Evolutionary conservation across 108 stramenopile genomes (phyloP).

Genomic region (Aureococcus anophagefferens): DNA sequence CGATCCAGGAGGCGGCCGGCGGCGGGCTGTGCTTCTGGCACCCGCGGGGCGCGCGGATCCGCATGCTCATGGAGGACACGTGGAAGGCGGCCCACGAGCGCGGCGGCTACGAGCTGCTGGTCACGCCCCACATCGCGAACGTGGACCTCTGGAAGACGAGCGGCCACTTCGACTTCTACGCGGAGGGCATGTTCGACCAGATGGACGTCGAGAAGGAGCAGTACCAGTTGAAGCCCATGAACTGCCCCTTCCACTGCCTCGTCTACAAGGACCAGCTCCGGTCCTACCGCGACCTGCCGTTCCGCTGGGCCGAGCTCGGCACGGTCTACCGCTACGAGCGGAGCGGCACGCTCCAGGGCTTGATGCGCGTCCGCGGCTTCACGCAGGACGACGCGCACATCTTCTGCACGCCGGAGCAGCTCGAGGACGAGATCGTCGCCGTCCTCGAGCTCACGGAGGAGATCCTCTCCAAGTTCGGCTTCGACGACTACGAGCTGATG

Average conservation of each 20-base stretch:
- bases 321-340: conserved; percentile 87
- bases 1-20: conserved; percentile 84
- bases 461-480: conserved; percentile 83
- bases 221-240: conserved; percentile 99
- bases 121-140: conserved; percentile 94
- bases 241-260: conserved; percentile 98
- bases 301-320: conserved; percentile 90
- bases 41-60: conserved; percentile 84
- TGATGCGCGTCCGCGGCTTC: conserved; percentile 94
- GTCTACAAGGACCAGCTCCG: conserved; percentile 89
- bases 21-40: conserved; percentile 77
- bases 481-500: conserved; percentile 88
- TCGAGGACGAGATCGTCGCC: conserved; percentile 82
- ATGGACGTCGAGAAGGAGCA: conserved; percentile 90
- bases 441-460: conserved; percentile 76
- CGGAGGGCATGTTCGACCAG: conserved; percentile 93
- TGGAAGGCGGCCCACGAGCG: conserved; percentile 73
- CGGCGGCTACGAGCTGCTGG: conserved; percentile 82
- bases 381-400: conserved; percentile 98
- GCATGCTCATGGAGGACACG: conserved; percentile 80
- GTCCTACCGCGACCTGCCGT: conserved; percentile 85
- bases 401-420: conserved; percentile 89
- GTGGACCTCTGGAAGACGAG: conserved; percentile 93
- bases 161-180: conserved; percentile 93
- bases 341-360: conserved; percentile 86